Evolutionary conservation across 495 filamentous ascomycete genomes (phyloP), one percentile per base, ranked within the genome.

Genomic region (Tuber melanosporum): DNA sequence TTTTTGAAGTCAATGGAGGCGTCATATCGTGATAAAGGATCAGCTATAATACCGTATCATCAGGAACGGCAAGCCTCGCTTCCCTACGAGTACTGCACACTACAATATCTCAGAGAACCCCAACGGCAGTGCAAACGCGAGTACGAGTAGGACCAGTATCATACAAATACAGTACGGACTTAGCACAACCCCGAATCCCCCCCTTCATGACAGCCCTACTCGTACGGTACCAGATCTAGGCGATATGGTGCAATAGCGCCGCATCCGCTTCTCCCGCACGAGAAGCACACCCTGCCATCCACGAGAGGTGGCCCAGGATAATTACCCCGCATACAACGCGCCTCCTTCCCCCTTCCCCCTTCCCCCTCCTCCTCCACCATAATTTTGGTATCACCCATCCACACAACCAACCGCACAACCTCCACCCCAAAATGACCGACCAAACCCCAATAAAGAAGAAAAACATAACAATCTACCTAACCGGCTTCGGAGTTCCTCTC

Each of bases 401-500:
- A 26, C 49, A 26, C 22, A 12, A 26, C 12, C 49, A 9, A 57
- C 22, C 32, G 32, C 32, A 32, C 32, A 32, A 32, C 32, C 32
- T 32, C 32, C 32, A 32, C 32, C 32, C 49, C 22, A 26, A 12
- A n/a, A 57, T 57, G 49, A 26, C 49, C 57, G 57, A 66, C 57
- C n/a, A 12, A 42, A 14, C 57, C 22, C 57, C 26, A 12, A 41
- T 41, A 41, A 6, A 32, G 26, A 76, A 47, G 72, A 45, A 75
- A 46, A 45, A 71, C 39, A 81, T 81, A 73, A 81, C 75, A 8
- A 71, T 81, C 26, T 81, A 79, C 39, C 70, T 81, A 41, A 81
- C 80, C 39, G 80, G 80, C 9, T 81, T 81, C 32, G 80, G 80
- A 39, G 80, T 81, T 81, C 52, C 22, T 77, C 79, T 41, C 20